Conservation (phyloP, 768 basidiomycete species). For the Rhizopogon sp. region DNA sequence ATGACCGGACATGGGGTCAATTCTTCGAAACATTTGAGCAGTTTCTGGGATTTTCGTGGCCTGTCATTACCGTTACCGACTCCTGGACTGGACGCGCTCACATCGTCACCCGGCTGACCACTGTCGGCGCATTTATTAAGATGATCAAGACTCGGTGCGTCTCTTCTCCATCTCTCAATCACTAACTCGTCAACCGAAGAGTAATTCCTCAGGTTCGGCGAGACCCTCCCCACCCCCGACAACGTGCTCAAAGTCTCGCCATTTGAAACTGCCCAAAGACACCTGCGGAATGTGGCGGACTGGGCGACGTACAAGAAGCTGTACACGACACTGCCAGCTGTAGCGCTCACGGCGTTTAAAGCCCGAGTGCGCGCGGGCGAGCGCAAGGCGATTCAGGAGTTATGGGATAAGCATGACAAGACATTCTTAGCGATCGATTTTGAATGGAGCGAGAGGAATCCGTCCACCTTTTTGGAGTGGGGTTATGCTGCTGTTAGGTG, state of each 20-base stretch:
- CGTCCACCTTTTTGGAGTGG: slow-evolving; percentile 68
- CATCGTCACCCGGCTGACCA: slow-evolving; percentile 71
- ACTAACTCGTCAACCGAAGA: background rate
- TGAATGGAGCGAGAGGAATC: slow-evolving; percentile 70
- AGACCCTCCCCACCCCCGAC: slow-evolving; percentile 65
- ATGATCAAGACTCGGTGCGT: slow-evolving; percentile 78
- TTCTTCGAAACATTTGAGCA: slow-evolving; percentile 75
- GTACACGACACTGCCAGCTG: slow-evolving; percentile 66
- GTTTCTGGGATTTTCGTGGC: slow-evolving; percentile 82
- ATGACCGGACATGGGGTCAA: slow-evolving; percentile 76
- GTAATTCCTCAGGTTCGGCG: slow-evolving; percentile 55
- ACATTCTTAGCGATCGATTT: slow-evolving; percentile 75
- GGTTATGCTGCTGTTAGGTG: slow-evolving; percentile 79
- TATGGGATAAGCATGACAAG: slow-evolving; percentile 69
- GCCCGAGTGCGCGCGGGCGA: slow-evolving; percentile 62
- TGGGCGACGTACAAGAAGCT: slow-evolving; percentile 65
- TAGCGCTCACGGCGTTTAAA: slow-evolving; percentile 60
- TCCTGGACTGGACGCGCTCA: slow-evolving; percentile 66
- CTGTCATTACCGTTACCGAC: slow-evolving; percentile 74
- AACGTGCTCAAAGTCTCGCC: slow-evolving; percentile 67
- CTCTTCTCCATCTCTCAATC: background rate
- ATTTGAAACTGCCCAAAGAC: slow-evolving; percentile 64
- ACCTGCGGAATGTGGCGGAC: slow-evolving; percentile 66
- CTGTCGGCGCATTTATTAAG: slow-evolving; percentile 70
- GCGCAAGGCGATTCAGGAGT: slow-evolving; percentile 52